Evolutionary conservation across 1,284 basidiomycete genomes (phyloP).

Genomic region (Agaricales sp.): DNA sequence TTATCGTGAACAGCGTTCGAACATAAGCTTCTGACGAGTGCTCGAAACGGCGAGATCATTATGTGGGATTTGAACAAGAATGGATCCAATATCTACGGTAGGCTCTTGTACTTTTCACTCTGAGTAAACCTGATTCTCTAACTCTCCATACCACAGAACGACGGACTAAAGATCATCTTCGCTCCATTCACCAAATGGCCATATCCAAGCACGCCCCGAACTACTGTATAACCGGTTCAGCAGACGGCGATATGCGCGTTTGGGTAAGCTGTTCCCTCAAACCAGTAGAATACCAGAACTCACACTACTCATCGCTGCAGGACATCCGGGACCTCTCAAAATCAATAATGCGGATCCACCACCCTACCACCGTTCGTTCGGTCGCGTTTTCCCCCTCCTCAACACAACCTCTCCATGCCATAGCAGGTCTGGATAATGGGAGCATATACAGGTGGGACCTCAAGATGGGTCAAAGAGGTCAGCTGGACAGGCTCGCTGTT

Average conservation of each 20-base stretch:
- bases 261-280: slow-evolving; percentile 48
- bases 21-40: slow-evolving; percentile 77
- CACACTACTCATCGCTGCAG: slow-evolving; percentile 36
- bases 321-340: slow-evolving; percentile 66
- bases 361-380: slow-evolving; percentile 62
- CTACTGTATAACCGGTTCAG: slow-evolving; percentile 74
- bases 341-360: slow-evolving; percentile 63
- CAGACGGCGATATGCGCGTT: slow-evolving; percentile 73
- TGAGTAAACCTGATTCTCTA: slow-evolving; percentile 7
- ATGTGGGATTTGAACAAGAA: slow-evolving; percentile 76
- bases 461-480: slow-evolving; percentile 58
- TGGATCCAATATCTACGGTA: slow-evolving; percentile 63
- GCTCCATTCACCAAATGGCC: slow-evolving; percentile 67
- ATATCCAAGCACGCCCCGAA: slow-evolving; percentile 52
- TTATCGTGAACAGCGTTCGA: slow-evolving; percentile 42
- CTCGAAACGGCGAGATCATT: slow-evolving; percentile 74
- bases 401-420: slow-evolving; percentile 56
- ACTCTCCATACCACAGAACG: slow-evolving; percentile 36
- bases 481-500: slow-evolving; percentile 65
- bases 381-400: slow-evolving; percentile 62
- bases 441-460: slow-evolving; percentile 74
- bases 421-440: slow-evolving; percentile 77
- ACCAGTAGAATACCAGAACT: not conserved
- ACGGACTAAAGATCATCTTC: slow-evolving; percentile 62
- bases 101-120: slow-evolving; percentile 14